These are phyloP conservation scores for Penicillium paxilli DNA, from an alignment of 495 filamentous ascomycete species.

Conservation along the genomic window DNA sequence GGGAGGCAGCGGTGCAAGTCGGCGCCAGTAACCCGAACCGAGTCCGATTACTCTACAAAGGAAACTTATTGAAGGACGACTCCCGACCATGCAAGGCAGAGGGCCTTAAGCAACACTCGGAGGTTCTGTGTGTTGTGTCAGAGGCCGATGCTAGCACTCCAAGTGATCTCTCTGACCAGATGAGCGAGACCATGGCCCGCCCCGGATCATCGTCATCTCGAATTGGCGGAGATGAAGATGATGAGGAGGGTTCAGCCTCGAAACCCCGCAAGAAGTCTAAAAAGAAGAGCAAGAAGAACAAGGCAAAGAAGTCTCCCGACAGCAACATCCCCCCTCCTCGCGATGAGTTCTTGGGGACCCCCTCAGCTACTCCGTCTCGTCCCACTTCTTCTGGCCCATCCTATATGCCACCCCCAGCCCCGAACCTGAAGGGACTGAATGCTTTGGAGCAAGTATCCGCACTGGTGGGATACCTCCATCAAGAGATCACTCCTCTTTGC, in stretches of 20 bases:
- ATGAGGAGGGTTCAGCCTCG: constrained; percentile 15
- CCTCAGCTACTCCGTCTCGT: constrained; percentile 18
- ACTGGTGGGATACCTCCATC: constrained; percentile 65
- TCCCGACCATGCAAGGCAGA: constrained; percentile 65
- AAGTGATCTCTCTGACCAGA: constrained; percentile 40
- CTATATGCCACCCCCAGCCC: constrained; percentile 30
- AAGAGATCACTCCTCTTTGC: constrained; percentile 66
- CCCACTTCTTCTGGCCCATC: constrained; percentile 24
- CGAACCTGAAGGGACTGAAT: constrained; percentile 39
- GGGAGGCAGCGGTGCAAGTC: constrained; percentile 63
- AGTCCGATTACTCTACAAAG: constrained; percentile 81
- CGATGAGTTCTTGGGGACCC: constrained; percentile 10
- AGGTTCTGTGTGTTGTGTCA: constrained; percentile 66
- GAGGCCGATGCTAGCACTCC: constrained; percentile 54
- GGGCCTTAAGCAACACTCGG: constrained; percentile 76
- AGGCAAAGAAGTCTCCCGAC: constrained; percentile 39
- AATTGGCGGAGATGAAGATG: constrained; percentile 33
- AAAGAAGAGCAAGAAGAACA: constrained; percentile 39
- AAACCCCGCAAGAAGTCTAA: constrained; percentile 34
- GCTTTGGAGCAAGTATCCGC: constrained; percentile 71
- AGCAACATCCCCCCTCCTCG: constrained; percentile 5
- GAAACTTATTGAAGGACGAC: constrained; percentile 70
- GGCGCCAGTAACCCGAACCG: constrained; percentile 58
- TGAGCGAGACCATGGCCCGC: constrained; percentile 9
- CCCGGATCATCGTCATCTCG: constrained; percentile 19